phyloP scores from a whole-genome alignment of 2,329 filamentous ascomycete genomes.

The Diaporthe ilicicola region DNA sequence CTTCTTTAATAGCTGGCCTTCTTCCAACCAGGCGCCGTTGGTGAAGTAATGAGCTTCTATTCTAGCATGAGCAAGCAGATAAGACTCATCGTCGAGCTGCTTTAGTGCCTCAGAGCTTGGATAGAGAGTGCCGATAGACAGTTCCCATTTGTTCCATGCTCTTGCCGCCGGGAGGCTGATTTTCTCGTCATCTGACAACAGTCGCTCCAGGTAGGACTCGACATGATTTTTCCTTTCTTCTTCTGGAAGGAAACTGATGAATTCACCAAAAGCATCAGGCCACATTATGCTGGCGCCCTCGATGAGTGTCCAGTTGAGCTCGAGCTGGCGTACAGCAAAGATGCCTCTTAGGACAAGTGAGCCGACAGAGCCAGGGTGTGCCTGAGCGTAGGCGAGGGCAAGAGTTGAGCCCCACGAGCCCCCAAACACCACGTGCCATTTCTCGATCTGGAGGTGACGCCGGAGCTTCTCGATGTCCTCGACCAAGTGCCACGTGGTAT shows the following conservation, averaged over 20 bases:
- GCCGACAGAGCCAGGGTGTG: slow-evolving; percentile 47
- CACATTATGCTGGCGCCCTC: slow-evolving; percentile 36
- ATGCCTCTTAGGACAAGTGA: slow-evolving; percentile 53
- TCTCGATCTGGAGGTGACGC: slow-evolving; percentile 48
- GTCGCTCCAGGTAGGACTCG: slow-evolving; percentile 37
- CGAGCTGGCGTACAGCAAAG: slow-evolving; percentile 46
- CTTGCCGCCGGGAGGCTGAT: slow-evolving; percentile 15
- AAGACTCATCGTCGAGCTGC: slow-evolving; percentile 15
- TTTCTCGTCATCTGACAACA: slow-evolving; percentile 41
- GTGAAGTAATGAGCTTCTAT: slow-evolving; percentile 5
- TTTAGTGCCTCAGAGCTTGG: background rate
- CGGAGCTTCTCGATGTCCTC: slow-evolving; percentile 55
- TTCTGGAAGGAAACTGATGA: background rate
- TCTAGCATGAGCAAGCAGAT: slow-evolving; percentile 5
- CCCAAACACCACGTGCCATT: slow-evolving; percentile 56
- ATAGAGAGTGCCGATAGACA: background rate
- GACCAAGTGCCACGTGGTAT: slow-evolving; percentile 54
- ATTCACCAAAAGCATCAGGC: background rate
- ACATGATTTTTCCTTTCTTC: background rate
- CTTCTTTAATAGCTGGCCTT: background rate
- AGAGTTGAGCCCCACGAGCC: slow-evolving; percentile 58
- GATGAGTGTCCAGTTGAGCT: slow-evolving; percentile 42
- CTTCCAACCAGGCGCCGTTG: background rate
- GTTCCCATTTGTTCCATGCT: slow-evolving; percentile 21
- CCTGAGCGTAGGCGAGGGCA: slow-evolving; percentile 52